Evolutionary conservation across 345 rosid genomes (phyloP).

Genomic region (Citrus australasica): DNA sequence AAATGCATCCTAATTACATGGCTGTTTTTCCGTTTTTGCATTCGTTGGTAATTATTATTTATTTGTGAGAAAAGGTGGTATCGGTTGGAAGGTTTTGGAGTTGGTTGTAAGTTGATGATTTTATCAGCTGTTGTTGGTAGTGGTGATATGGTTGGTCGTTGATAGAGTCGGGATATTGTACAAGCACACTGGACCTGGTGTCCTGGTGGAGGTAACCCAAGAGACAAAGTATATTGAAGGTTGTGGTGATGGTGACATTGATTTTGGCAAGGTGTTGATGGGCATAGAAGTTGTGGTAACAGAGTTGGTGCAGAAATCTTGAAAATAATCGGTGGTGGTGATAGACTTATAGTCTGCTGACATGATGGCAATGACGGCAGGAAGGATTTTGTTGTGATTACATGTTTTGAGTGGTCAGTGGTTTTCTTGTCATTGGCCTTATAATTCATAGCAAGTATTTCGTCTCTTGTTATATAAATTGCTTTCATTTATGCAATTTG

Average conservation of each 20-base stretch:
- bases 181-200: neutral
- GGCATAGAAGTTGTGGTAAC: neutral
- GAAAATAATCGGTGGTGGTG: neutral
- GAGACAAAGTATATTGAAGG: neutral
- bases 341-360: neutral
- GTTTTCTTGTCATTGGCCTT: neutral
- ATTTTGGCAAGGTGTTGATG: neutral
- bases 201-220: neutral
- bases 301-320: neutral
- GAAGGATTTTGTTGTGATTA: neutral
- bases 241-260: neutral
- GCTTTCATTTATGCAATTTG: neutral
- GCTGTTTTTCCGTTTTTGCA: neutral
- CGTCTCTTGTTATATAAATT: neutral
- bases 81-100: neutral
- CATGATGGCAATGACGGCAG: neutral
- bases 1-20: neutral
- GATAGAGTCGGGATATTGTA: neutral
- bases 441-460: neutral
- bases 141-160: neutral
- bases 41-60: neutral
- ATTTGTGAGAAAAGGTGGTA: neutral
- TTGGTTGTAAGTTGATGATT: neutral
- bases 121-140: neutral
- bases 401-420: neutral